Conservation (phyloP, 2,329 filamentous ascomycete genomes). For the Beauveria rudraprayagi region DNA sequence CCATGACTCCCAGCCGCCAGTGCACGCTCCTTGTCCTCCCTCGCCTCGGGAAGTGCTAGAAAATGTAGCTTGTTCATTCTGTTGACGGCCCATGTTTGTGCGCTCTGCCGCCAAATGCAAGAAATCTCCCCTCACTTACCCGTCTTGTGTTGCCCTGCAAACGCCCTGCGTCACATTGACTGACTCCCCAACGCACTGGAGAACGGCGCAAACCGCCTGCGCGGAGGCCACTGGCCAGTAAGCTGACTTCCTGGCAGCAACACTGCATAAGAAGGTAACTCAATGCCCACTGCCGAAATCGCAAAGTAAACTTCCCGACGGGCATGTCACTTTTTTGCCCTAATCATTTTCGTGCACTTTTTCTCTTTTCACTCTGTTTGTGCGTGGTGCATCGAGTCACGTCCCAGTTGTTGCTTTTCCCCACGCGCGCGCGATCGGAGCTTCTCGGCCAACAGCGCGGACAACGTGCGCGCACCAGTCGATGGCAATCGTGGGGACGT, state of each 20-base stretch:
- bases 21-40: neutral
- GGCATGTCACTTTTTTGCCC: neutral
- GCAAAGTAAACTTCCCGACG: neutral
- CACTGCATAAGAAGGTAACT: neutral
- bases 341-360: conserved; percentile 4
- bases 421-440: conserved; percentile 13
- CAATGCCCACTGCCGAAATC: neutral
- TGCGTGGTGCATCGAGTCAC: neutral
- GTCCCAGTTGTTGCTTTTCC: neutral
- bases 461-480: conserved; percentile 17
- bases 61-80: too few species aligned
- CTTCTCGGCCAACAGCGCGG: conserved; percentile 18
- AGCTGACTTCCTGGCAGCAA: conserved; percentile 5
- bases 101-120: too few species aligned
- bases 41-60: neutral
- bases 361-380: neutral
- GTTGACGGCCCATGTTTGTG: neutral
- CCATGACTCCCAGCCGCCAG: conserved; percentile 8
- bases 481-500: conserved; percentile 3
- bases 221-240: neutral
- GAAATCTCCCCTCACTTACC: too few species aligned
- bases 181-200: neutral
- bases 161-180: neutral
- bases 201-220: neutral
- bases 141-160: neutral